Conservation (phyloP, 495 filamentous ascomycete genomes). For the Friedmanniomyces simplex region DNA sequence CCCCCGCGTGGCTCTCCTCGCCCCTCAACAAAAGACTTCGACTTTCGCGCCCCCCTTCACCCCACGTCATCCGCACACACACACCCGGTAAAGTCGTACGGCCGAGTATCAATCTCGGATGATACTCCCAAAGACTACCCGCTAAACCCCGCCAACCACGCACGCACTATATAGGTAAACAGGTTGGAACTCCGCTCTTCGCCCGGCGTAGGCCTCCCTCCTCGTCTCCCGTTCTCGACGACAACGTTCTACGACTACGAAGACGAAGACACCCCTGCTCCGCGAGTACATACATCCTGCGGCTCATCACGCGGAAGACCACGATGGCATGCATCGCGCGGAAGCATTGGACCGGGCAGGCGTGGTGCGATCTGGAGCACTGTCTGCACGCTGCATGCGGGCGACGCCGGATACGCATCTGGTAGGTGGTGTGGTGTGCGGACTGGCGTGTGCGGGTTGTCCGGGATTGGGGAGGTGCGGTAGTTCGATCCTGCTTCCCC, state of each 20-base stretch:
- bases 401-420: slow-evolving; percentile 45
- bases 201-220: slow-evolving; percentile 55
- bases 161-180: slow-evolving; percentile 44
- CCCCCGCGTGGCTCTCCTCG: slow-evolving; percentile 44
- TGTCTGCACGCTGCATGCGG: slow-evolving; percentile 8
- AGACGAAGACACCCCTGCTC: slow-evolving; percentile 47
- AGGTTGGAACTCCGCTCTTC: slow-evolving; percentile 66
- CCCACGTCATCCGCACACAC: slow-evolving; percentile 68
- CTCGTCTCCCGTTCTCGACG: slow-evolving; percentile 50
- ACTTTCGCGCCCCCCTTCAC: slow-evolving; percentile 54
- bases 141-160: neutral
- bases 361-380: slow-evolving; percentile 13
- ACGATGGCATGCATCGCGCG: slow-evolving; percentile 50
- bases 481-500: slow-evolving; percentile 42
- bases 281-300: slow-evolving; percentile 30
- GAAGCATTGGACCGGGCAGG: slow-evolving; percentile 12
- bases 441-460: slow-evolving; percentile 53
- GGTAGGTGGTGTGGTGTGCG: slow-evolving; percentile 44
- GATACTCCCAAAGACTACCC: no score
- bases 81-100: slow-evolving; percentile 27
- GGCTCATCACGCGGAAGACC: slow-evolving; percentile 51
- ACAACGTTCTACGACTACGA: slow-evolving; percentile 57
- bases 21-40: slow-evolving; percentile 57
- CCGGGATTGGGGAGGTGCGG: slow-evolving; percentile 58
- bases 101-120: neutral